Percentiles rank a stretch among this genome's conserved stretches.
phyloP scores from a whole-genome alignment of 306 rosid species.

The Coriaria nepalensis region DNA sequence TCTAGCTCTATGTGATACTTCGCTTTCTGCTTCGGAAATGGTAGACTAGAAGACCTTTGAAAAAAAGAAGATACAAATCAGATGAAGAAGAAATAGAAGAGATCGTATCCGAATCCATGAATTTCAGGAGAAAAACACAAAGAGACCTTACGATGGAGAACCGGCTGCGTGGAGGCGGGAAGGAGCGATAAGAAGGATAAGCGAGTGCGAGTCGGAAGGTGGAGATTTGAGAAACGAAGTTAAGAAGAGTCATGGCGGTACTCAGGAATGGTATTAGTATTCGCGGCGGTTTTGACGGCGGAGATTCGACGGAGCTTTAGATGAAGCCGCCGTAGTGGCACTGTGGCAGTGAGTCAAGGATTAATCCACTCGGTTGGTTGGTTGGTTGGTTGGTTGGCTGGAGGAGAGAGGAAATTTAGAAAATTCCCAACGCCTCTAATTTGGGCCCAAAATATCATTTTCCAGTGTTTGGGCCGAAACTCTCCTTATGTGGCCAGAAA shows the following conservation, averaged over 20 bases:
- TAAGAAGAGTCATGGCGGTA: slow-evolving; percentile 27
- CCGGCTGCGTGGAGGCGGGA: slow-evolving; percentile 9
- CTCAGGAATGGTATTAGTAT: not conserved
- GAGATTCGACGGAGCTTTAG: not conserved
- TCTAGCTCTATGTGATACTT: slow-evolving; percentile 52
- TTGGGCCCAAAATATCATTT: not conserved
- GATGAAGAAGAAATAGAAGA: not conserved
- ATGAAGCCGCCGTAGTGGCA: not conserved
- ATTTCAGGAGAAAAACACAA: not conserved
- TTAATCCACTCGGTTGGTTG: too few relatives aligned
- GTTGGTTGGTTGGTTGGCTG: not conserved
- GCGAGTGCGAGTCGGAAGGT: slow-evolving; percentile 20
- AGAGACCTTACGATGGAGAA: slow-evolving; percentile 40
- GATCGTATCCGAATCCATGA: not conserved
- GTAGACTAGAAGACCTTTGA: slow-evolving; percentile 41
- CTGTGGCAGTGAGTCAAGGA: too few relatives aligned
- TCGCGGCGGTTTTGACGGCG: not conserved
- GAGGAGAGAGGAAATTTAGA: not conserved
- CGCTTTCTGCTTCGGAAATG: slow-evolving; percentile 34
- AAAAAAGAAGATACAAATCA: slow-evolving; percentile 2
- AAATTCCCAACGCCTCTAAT: too few relatives aligned
- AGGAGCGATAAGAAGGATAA: slow-evolving; percentile 9
- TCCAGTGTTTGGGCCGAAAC: not conserved
- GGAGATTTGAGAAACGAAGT: slow-evolving; percentile 27
- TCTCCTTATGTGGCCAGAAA: too few relatives aligned